These are phyloP conservation scores for Fusarium globosum DNA, from an alignment of 2,329 filamentous ascomycete genomes.

Conservation along the genomic window DNA sequence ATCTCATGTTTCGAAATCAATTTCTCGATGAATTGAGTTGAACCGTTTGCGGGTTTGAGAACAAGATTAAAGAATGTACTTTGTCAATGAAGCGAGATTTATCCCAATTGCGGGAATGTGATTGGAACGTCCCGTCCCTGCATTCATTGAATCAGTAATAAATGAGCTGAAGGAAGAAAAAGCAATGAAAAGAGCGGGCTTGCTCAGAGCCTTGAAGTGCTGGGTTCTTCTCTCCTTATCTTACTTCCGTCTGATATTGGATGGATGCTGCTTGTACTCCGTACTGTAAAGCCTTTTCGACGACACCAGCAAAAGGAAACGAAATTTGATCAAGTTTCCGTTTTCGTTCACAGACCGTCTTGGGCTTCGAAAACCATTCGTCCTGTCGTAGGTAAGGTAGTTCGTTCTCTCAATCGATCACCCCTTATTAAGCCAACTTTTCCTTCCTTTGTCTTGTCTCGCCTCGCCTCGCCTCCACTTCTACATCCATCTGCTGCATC, in stretches of 20 bases:
- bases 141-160: background rate
- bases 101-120: background rate
- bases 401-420: constrained; percentile 6
- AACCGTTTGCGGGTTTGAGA: background rate
- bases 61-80: background rate
- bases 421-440: constrained; percentile 2
- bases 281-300: constrained; percentile 1
- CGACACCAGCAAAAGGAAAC: background rate
- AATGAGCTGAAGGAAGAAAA: background rate
- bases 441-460: background rate
- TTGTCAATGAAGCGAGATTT: background rate
- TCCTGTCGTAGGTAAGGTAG: background rate
- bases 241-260: background rate
- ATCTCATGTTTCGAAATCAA: constrained; percentile 12
- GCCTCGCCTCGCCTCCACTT: constrained; percentile 18
- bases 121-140: constrained; percentile 3
- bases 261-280: background rate
- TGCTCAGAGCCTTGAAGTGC: background rate
- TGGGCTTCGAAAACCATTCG: background rate
- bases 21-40: background rate
- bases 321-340: background rate
- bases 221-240: background rate
- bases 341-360: constrained; percentile 8
- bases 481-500: constrained; percentile 29
- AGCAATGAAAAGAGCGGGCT: background rate